Conservation (phyloP, 2,329 filamentous ascomycete genomes). For the Fusarium penzigii region DNA sequence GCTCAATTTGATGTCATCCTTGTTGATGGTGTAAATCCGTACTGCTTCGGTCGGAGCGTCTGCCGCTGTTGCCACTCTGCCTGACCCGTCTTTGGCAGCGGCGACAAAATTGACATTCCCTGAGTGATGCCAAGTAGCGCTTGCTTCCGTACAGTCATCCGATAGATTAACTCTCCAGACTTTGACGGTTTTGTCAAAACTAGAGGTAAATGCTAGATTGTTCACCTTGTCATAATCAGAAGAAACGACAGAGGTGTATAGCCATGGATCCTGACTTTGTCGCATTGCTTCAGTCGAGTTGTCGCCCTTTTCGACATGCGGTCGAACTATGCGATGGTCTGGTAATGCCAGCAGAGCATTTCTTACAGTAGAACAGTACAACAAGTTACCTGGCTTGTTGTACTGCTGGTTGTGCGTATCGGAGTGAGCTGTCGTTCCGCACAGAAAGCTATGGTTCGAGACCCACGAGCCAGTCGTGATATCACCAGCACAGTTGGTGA, state of each 20-base stretch:
- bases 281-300: slow-evolving; percentile 60
- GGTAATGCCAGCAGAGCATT: slow-evolving; percentile 52
- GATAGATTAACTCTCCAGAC: slow-evolving; percentile 50
- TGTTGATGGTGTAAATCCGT: slow-evolving; percentile 54
- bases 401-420: slow-evolving; percentile 66
- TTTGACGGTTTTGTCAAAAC: slow-evolving; percentile 64
- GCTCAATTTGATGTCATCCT: slow-evolving; percentile 38
- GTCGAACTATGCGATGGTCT: slow-evolving; percentile 59
- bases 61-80: slow-evolving; percentile 59
- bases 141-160: slow-evolving; percentile 42
- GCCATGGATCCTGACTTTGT: slow-evolving; percentile 61
- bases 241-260: slow-evolving; percentile 64
- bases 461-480: slow-evolving; percentile 61
- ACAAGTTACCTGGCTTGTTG: slow-evolving; percentile 64
- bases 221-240: slow-evolving; percentile 54
- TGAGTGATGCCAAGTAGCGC: slow-evolving; percentile 54
- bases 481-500: slow-evolving; percentile 63
- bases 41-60: slow-evolving; percentile 57
- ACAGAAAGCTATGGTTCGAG: slow-evolving; percentile 55
- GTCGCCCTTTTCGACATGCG: slow-evolving; percentile 52
- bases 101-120: slow-evolving; percentile 65
- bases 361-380: slow-evolving; percentile 50
- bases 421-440: slow-evolving; percentile 63
- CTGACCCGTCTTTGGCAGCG: slow-evolving; percentile 48
- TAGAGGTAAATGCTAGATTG: slow-evolving; percentile 56